A percentile compares a stretch with the other conserved stretches of the same genome.
These are phyloP conservation scores for Pinus tabuliformis DNA, from an alignment of 75 land plant genomes.

Conservation along the genomic window DNA sequence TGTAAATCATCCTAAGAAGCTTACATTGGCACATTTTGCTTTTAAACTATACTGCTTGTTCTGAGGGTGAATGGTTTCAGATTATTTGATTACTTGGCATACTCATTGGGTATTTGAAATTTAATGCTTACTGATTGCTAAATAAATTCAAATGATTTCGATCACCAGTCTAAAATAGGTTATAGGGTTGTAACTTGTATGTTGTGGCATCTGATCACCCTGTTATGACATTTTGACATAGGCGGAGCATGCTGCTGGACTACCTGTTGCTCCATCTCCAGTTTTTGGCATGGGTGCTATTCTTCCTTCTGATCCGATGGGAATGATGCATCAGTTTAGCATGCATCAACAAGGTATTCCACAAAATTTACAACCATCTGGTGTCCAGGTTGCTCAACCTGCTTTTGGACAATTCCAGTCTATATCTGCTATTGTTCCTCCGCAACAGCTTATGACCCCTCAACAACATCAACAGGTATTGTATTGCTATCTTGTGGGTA, in stretches of 20 bases:
- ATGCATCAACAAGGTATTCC: constrained; percentile 61
- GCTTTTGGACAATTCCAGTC: constrained; percentile 42
- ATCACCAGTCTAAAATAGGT: too few relatives aligned
- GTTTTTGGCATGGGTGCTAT: constrained; percentile 45
- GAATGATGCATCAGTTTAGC: constrained; percentile 62
- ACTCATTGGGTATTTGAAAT: too few relatives aligned
- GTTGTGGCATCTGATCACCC: too few relatives aligned
- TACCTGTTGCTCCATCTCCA: constrained; percentile 57
- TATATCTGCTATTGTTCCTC: constrained; percentile 29
- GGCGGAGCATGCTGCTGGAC: constrained; percentile 58
- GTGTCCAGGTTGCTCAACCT: constrained; percentile 37
- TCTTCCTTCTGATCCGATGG: constrained; percentile 52
- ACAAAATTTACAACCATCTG: constrained; percentile 29
- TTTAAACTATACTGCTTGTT: too few relatives aligned
- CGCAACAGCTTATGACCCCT: constrained; percentile 40
- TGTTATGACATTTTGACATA: constrained; percentile 10
- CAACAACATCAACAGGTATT: constrained; percentile 62
- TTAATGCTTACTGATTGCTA: too few relatives aligned
- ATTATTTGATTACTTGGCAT: too few relatives aligned
- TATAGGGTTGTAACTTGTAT: too few relatives aligned
- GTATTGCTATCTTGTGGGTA: neutral
- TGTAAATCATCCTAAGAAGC: too few relatives aligned
- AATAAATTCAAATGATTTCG: too few relatives aligned
- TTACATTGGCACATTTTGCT: too few relatives aligned
- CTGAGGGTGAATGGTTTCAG: too few relatives aligned